phyloP scores from a whole-genome alignment of 768 basidiomycete species.

The Trametes punicea region DNA sequence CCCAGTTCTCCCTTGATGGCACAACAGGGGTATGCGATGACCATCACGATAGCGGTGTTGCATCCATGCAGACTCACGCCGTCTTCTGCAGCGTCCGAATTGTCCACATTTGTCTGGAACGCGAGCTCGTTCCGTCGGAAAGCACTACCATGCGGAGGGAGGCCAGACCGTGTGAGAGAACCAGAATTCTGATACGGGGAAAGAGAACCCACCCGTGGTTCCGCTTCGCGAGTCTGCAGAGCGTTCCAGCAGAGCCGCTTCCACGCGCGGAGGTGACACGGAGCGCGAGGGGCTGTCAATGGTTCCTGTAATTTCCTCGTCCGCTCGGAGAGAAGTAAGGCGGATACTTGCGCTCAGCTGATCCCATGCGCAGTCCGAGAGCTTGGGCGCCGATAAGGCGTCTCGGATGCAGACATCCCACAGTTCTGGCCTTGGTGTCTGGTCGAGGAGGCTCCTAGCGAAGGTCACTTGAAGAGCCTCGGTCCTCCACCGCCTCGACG shows the following conservation, averaged over 20 bases:
- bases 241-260: neutral
- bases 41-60: constrained; percentile 5
- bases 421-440: neutral
- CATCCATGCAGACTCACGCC: neutral
- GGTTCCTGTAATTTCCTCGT: neutral
- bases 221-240: constrained; percentile 4
- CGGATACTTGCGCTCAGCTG: constrained; percentile 14
- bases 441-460: neutral
- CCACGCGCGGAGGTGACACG: constrained; percentile 2
- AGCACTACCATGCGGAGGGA: neutral
- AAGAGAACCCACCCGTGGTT: constrained; percentile 7
- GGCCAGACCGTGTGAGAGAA: constrained; percentile 1
- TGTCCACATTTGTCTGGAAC: neutral
- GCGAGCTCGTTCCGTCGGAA: neutral
- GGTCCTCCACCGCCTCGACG: neutral
- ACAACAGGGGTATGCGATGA: constrained; percentile 5
- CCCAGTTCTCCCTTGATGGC: neutral
- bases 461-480: neutral
- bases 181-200: neutral
- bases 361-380: constrained; percentile 12
- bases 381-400: neutral
- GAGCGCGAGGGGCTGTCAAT: constrained; percentile 11
- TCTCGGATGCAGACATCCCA: constrained; percentile 11
- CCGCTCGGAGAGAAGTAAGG: neutral
- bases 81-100: neutral